Percentiles rank a stretch among this genome's conserved stretches.
These are phyloP conservation scores for Colletotrichum plurivorum DNA, from an alignment of 2,329 filamentous ascomycete species.

Conservation along the genomic window DNA sequence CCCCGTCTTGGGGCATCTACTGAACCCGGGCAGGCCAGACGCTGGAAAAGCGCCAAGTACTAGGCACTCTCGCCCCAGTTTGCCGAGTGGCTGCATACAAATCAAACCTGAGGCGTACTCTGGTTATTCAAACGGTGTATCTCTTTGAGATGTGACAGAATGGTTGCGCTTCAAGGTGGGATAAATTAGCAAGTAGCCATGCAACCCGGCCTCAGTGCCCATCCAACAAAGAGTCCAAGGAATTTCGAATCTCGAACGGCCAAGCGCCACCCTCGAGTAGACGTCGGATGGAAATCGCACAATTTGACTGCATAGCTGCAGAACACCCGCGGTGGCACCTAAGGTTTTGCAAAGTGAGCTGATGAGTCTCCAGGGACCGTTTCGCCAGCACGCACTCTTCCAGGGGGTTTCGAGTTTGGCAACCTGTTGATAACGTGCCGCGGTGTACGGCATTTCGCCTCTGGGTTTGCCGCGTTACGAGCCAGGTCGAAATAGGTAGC, in stretches of 20 bases:
- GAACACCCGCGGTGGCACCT: too few species aligned
- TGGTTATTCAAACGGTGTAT: background rate
- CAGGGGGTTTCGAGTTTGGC: background rate
- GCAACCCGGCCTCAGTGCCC: background rate
- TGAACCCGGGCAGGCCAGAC: conserved; percentile 17
- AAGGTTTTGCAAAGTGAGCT: background rate
- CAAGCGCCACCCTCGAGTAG: background rate
- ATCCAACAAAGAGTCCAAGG: background rate
- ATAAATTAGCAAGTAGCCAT: background rate
- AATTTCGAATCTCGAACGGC: too few species aligned
- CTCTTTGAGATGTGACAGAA: background rate
- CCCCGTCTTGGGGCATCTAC: conserved; percentile 1
- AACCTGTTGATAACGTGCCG: background rate
- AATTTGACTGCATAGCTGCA: background rate
- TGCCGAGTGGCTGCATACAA: conserved; percentile 13
- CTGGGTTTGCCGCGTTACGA: conserved; percentile 5
- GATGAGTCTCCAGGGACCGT: background rate
- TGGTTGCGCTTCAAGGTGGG: background rate
- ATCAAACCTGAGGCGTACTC: background rate
- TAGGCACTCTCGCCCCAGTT: conserved; percentile 7
- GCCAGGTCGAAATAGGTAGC: conserved; percentile 19
- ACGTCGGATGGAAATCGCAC: background rate
- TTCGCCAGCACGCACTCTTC: background rate
- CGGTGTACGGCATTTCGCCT: background rate
- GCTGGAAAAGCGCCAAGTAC: conserved; percentile 9